These are phyloP conservation scores for Geoglossum cookeanum DNA, from an alignment of 2,329 filamentous ascomycete genomes.

Conservation along the genomic window DNA sequence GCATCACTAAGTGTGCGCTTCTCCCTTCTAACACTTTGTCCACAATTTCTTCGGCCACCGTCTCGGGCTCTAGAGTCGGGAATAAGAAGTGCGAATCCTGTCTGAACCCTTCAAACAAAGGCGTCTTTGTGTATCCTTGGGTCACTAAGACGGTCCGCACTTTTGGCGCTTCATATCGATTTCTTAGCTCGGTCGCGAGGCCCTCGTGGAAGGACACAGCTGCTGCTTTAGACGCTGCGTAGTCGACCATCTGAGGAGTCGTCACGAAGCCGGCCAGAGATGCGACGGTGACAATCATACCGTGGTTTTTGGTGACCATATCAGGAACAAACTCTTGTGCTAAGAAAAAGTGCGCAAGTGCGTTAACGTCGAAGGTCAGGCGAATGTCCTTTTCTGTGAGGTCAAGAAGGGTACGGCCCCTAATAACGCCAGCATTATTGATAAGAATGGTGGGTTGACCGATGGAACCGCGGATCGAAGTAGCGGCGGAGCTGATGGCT, in stretches of 20 bases:
- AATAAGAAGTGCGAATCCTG: constrained; percentile 31
- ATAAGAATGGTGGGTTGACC: constrained; percentile 51
- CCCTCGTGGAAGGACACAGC: constrained; percentile 50
- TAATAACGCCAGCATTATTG: constrained; percentile 50
- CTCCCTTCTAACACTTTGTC: constrained; percentile 37
- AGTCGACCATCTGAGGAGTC: constrained; percentile 47
- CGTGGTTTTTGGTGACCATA: constrained; percentile 46
- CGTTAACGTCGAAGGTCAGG: constrained; percentile 54
- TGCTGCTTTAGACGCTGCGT: constrained; percentile 46
- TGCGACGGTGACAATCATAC: constrained; percentile 53
- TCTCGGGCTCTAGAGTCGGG: constrained; percentile 37
- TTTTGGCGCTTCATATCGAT: constrained; percentile 40
- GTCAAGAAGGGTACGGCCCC: constrained; percentile 41
- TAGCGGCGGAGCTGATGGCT: constrained; percentile 32
- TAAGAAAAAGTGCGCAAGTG: constrained; percentile 47
- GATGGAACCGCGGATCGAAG: constrained; percentile 33
- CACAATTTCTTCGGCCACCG: constrained; percentile 44
- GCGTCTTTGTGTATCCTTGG: constrained; percentile 41
- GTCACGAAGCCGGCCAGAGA: constrained; percentile 41
- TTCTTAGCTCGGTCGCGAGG: constrained; percentile 21
- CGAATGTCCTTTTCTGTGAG: constrained; percentile 37
- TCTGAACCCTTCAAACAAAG: constrained; percentile 38
- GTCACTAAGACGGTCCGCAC: constrained; percentile 49
- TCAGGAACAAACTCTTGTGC: constrained; percentile 45
- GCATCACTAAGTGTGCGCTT: constrained; percentile 37